Evolutionary conservation across 1,139 yeast genomes (phyloP), one percentile per base, ranked within the genome.

Genomic region (Lodderomyces elongisporus): DNA sequence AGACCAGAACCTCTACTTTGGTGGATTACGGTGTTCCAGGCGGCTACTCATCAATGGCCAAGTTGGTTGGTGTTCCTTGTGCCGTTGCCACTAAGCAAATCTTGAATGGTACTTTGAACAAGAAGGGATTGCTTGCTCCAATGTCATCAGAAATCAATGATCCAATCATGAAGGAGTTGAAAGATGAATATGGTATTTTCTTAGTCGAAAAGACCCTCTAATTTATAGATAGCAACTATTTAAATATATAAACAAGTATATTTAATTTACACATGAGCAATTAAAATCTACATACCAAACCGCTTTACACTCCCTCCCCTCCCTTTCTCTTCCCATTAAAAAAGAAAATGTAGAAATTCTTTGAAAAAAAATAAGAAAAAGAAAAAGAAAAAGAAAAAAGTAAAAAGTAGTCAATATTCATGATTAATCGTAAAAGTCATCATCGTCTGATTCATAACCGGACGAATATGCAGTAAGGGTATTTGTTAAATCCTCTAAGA

Each of bases 21-120:
- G 91, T 88, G 32, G 96, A 88, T 64, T 87, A 85, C 62, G 98
- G 98, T 70, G 79, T 76, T 51, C 87, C 87, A 52, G 77, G 84
- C 40, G 96, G 97, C 39, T 91, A 89, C 77, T 84, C 96, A 29
- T 89, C 97, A 32, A 91, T 91, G 98, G 98, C 98, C 48, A 89
- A 91, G 60, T 75, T 87, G 48, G 98, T 91, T 39, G 98, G 98
- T 70, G 93, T 88, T 47, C 98, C 98, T 47, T 91, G 96, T 66
- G 96, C 96, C 40, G 95, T 91, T 59, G 98, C 97, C 27, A 74
- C 83, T 43, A 79, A 79, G 67, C 84, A 85, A 63, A 85, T 91
- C 46, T 74, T 91, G 52, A 76, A 83, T 48, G 96, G 96, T 44
- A 77, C 82, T 44, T 82, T 87, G 56, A 51, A 54, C 38, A 70